Percentiles rank a stretch among this genome's conserved stretches.
Evolutionary conservation across 1,139 yeast genomes (phyloP).

Genomic region (Diutina rugosa): DNA sequence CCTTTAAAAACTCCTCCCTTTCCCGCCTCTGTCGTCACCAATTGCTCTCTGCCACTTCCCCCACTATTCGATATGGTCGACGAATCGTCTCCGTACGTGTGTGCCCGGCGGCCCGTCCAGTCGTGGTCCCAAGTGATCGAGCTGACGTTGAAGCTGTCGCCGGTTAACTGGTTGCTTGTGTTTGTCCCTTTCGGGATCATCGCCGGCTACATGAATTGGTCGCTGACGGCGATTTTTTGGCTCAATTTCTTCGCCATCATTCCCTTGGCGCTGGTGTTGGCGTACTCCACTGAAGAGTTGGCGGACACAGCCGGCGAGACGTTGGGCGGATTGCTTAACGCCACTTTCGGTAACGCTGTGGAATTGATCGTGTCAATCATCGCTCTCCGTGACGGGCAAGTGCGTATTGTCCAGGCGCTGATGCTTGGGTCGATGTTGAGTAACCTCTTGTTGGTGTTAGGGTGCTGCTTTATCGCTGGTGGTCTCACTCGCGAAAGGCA

Average conservation of each 20-base stretch:
- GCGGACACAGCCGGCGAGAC: constrained; percentile 75
- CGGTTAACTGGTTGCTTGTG: constrained; percentile 62
- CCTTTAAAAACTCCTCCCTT: too few relatives aligned
- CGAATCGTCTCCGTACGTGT: neutral
- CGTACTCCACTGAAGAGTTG: constrained; percentile 87
- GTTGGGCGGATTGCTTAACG: constrained; percentile 83
- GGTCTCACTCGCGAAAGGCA: constrained; percentile 82
- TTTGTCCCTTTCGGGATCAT: constrained; percentile 83
- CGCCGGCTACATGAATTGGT: constrained; percentile 48
- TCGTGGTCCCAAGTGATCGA: neutral
- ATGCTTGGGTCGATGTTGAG: constrained; percentile 92
- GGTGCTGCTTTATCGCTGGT: constrained; percentile 92
- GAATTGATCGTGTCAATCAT: constrained; percentile 89
- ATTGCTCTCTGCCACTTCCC: too few relatives aligned
- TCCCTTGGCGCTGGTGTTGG: constrained; percentile 82
- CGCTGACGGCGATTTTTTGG: constrained; percentile 49
- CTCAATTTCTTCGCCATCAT: constrained; percentile 82
- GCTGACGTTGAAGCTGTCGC: constrained; percentile 44
- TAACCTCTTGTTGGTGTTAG: constrained; percentile 76
- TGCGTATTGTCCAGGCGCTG: constrained; percentile 90
- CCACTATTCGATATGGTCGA: neutral
- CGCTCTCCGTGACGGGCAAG: constrained; percentile 75
- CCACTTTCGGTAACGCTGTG: constrained; percentile 93
- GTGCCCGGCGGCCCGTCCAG: neutral
- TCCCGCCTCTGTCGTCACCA: neutral